A percentile compares a stretch with the other conserved stretches of the same genome.
Conservation (phyloP, 2,329 filamentous ascomycete species). For the Endocalyx cinctus region DNA sequence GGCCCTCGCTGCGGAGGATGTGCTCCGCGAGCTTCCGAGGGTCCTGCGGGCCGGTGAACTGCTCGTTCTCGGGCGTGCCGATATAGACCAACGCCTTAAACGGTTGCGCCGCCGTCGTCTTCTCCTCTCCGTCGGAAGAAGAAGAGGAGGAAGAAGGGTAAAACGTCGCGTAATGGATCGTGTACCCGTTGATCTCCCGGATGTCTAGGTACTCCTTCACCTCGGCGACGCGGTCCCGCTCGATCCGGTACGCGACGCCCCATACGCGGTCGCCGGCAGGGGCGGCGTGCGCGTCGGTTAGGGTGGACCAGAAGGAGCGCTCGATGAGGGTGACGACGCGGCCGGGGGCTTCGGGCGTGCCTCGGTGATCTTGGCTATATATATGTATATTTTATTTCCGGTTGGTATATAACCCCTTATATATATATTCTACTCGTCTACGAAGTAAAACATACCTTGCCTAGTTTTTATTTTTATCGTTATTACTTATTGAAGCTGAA, state of each 20-base stretch:
- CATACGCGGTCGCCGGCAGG: conserved; percentile 69
- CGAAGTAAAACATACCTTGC: too few relatives aligned
- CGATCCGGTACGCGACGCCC: conserved; percentile 90
- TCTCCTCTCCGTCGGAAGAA: conserved; percentile 11
- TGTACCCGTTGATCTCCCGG: conserved; percentile 95
- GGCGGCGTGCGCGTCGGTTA: conserved; percentile 62
- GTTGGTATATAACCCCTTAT: conserved; percentile 10
- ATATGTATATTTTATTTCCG: conserved; percentile 6
- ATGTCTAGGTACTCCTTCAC: conserved; percentile 91
- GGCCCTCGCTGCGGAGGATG: conserved; percentile 71
- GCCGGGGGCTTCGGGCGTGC: conserved; percentile 81
- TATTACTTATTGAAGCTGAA: too few relatives aligned
- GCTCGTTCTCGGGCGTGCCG: conserved; percentile 85
- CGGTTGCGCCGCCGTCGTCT: conserved; percentile 18
- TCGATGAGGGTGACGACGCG: conserved; percentile 92
- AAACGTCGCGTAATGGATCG: conserved; percentile 86
- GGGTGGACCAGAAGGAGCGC: conserved; percentile 72
- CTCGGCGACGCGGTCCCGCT: conserved; percentile 64
- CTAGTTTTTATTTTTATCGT: too few relatives aligned
- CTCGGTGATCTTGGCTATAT: conserved; percentile 83
- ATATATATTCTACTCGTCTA: too few relatives aligned
- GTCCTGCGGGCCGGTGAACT: conserved; percentile 83
- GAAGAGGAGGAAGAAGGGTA: conserved; percentile 44
- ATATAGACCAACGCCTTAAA: conserved; percentile 78
- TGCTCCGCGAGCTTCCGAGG: conserved; percentile 73